These are phyloP conservation scores for Metschnikowia shivogae DNA, from an alignment of 805 yeast genomes.

Conservation along the genomic window DNA sequence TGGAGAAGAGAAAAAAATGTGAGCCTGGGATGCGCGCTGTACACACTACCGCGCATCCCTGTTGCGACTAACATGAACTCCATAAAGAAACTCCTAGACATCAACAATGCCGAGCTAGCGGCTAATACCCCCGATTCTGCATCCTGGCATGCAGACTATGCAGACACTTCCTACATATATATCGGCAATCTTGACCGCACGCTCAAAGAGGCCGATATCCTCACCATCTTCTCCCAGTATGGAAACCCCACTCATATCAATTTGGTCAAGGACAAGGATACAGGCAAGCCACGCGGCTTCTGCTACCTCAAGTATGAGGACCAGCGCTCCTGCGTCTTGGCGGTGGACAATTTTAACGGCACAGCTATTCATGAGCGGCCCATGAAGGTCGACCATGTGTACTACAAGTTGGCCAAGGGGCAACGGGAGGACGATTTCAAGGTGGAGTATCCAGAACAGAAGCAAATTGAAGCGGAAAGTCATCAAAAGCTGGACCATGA, in stretches of 20 bases:
- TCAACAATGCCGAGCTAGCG: conserved; percentile 67
- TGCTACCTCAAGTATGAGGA: conserved; percentile 82
- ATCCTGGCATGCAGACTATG: conserved; percentile 88
- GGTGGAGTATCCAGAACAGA: conserved; percentile 25
- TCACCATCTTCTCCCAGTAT: conserved; percentile 80
- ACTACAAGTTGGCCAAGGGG: conserved; percentile 51
- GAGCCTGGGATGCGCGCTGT: conserved; percentile 6
- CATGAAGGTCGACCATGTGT: conserved; percentile 66
- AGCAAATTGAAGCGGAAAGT: not conserved
- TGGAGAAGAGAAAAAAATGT: conserved; percentile 10
- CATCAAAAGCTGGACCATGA: not conserved
- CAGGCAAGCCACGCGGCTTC: conserved; percentile 69
- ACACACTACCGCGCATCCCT: not conserved
- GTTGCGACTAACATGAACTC: conserved; percentile 28
- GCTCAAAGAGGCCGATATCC: conserved; percentile 69
- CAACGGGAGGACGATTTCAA: conserved; percentile 44
- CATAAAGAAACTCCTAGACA: conserved; percentile 44
- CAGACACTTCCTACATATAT: conserved; percentile 69
- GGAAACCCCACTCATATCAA: conserved; percentile 80
- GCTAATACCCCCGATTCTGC: conserved; percentile 53
- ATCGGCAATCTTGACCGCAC: conserved; percentile 69
- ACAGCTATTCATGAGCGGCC: conserved; percentile 46
- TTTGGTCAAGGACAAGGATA: conserved; percentile 58
- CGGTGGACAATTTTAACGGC: conserved; percentile 88
- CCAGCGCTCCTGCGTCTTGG: conserved; percentile 72